Evolutionary conservation across 176 grass and related monocot genomes (phyloP), one percentile per base, ranked within the genome.

Genomic region (Musa itinerans): DNA sequence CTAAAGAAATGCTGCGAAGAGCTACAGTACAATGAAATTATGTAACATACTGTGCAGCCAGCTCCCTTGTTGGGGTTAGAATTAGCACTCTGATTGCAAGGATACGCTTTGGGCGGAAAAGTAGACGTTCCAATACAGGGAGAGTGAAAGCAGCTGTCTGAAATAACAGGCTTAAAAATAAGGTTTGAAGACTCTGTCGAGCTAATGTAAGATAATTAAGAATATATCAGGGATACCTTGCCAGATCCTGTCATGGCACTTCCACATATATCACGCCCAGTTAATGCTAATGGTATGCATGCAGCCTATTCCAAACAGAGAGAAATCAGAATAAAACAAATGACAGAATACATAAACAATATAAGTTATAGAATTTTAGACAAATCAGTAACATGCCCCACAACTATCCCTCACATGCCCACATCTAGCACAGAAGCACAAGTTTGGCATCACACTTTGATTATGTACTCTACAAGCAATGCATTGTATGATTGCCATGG

Each of bases 61-160:
- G 78, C 76, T 98, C 90, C 79, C 95, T 87, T 49, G 88, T 88
- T 80, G 95, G 95, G 81, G 95, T 98, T 53, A 98, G 90, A 81
- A 98, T 98, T 78, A 93, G 84, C 78, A 98, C 95, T 87, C 95
- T 89, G 52, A 93, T 98, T 80, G 95, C 95, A 84, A 83, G 86
- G 50, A 93, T 58, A 52, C 94, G 88, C 77, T 98, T 98, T 0
- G 90, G 90, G 21, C 90, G 88, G 71, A 93, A 98, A 85, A 93
- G 94, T 67, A 98, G 86, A 55, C 90, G 88, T 34, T 98, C 94
- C 75, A 98, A 77, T 79, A 92, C 90, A 76, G 90, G 94, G 48
- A 98, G 78, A 62, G 84, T 81, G 76, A 98, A 93, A 20, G 94
- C 86, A 83, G 94, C 94, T 78, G 94, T 98, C 94, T 96, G 74